A percentile compares a stretch with the other conserved stretches of the same genome.
These are phyloP conservation scores for Globisporangium okanoganense DNA, from an alignment of 352 stramenopile genomes.

Conservation along the genomic window DNA sequence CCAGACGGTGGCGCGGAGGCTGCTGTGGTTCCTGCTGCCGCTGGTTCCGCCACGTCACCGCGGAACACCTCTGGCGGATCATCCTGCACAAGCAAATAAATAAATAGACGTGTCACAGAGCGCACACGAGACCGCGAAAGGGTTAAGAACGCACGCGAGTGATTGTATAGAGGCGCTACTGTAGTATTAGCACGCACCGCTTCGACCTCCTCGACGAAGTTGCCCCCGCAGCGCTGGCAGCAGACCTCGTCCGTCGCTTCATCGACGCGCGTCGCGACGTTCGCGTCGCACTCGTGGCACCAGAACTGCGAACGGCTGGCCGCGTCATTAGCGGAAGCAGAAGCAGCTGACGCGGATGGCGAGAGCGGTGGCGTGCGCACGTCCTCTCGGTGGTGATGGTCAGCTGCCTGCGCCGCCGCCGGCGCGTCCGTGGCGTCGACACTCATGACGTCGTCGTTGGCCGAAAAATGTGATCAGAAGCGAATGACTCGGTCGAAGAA, in stretches of 20 bases:
- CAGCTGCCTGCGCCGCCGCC: no score
- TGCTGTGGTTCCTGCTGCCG: conserved; percentile 1
- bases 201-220: conserved; percentile 87
- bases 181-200: conserved; percentile 29
- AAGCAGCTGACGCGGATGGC: background rate
- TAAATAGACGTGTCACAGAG: no score
- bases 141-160: no score
- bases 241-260: conserved; percentile 60
- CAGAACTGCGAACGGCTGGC: conserved; percentile 46
- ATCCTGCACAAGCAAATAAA: conserved; percentile 28
- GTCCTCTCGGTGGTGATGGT: background rate
- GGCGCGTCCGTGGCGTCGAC: background rate
- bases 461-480: no score
- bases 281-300: conserved; percentile 73
- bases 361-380: conserved; percentile 17
- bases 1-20: background rate
- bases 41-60: conserved; percentile 3
- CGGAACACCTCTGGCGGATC: conserved; percentile 60
- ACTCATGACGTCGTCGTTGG: background rate
- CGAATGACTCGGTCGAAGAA: no score
- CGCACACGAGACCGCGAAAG: no score
- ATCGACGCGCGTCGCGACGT: conserved; percentile 58
- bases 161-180: no score
- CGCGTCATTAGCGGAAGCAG: background rate
- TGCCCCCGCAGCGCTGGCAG: conserved; percentile 63